Evolutionary conservation across 192 early-diverging fungal genomes (phyloP).

Genomic region (Coemansia sp.): DNA sequence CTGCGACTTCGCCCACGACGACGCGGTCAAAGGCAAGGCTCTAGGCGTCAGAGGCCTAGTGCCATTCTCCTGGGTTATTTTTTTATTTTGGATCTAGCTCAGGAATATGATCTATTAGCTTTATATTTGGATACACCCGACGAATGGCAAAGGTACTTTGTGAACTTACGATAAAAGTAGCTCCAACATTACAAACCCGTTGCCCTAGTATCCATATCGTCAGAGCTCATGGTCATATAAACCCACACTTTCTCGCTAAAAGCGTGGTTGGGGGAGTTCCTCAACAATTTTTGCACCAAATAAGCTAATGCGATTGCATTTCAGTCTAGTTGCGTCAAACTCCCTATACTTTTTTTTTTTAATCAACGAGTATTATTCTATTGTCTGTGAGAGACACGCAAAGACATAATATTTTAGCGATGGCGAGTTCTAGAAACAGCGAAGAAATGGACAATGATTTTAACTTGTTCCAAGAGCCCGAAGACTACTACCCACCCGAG

Average conservation of each 20-base stretch:
- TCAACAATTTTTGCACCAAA: background rate
- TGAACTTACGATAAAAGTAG: no score
- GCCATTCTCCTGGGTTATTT: background rate
- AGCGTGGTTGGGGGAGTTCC: background rate
- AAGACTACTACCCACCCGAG: constrained; percentile 51
- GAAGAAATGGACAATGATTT: constrained; percentile 27
- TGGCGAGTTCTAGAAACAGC: constrained; percentile 19
- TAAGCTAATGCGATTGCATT: background rate
- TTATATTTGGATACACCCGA: no score
- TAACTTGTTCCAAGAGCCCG: constrained; percentile 50
- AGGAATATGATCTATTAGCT: no score
- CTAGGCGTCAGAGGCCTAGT: background rate
- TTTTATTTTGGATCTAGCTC: background rate
- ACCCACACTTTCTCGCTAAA: background rate
- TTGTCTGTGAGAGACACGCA: background rate
- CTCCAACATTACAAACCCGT: no score
- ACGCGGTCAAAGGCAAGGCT: background rate
- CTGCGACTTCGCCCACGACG: background rate
- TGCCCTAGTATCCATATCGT: no score
- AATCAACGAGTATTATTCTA: background rate
- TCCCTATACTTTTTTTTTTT: background rate
- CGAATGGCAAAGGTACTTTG: no score
- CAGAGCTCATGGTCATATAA: background rate
- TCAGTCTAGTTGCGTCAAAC: background rate
- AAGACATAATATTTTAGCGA: background rate